Base-by-base conservation (phyloP, 306 rosid species). In the Acacia acuminata region DNA sequence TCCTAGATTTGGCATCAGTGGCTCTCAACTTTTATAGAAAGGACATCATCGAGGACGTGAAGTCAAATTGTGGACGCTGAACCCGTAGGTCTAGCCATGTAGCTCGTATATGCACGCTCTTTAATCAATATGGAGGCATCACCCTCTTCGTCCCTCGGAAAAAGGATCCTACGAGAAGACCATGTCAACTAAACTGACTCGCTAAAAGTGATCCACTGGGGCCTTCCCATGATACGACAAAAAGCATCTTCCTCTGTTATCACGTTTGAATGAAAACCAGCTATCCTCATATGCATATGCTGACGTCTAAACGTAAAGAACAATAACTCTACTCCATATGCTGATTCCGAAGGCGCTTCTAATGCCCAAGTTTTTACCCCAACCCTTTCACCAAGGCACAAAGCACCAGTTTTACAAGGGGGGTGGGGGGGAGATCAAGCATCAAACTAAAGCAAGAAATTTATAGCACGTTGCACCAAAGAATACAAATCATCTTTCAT, bases 261-360 rank as follows among this genome's bases (percentile, higher is more conserved):
- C 14, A 40, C 90, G 56, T 91, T 93, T 20, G 94, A 90, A 82
- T 92, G 90, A 91, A 92, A 93, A n/a, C 94, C 93, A 85, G 90
- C 97, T 88, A 84, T 78, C 1, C 88, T 13, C 27, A 66, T 71
- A 82, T 13, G 42, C 42, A 36, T 36, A 36, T 36, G 51, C 7
- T 56, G 8, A 24, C 7, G 40, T 36, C 40, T 5, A 36, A 36
- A 36, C 40, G 40, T 36, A 36, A 36, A 36, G 40, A 36, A 36
- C 40, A 38, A 6, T 38, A 38, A 38, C 42, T 38, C 8, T 38
- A 53, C 88, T 13, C 75, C 27, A 66, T 76, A 80, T 13, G 43
- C 7, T 56, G 17, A 25, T 25, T 61, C 67, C 67, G 4, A 24
- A 25, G 34, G 9, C 13, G n/a, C n/a, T 53, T 68, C 64, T 64